phyloP scores from a whole-genome alignment of 306 rosid species.

The barrel medic (Medicago truncatula) region MtrunA17r5.0-ANR NC_053046.1:36756001-36756500 shows the following conservation, averaged over 20 bases:
- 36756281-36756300: constrained; percentile 73
- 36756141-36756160: constrained; percentile 45
- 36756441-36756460: constrained; percentile 80
- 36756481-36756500: constrained; percentile 69
- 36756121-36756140: constrained; percentile 36
- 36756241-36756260: constrained; percentile 45
- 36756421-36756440: constrained; percentile 83
- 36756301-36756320: constrained; percentile 89
- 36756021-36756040: too few species aligned
- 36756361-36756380: constrained; percentile 87
- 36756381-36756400: constrained; percentile 96
- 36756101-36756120: constrained; percentile 8
- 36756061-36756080: too few species aligned
- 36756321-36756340: constrained; percentile 85
- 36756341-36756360: constrained; percentile 85
- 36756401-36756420: constrained; percentile 90
- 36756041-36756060: too few species aligned
- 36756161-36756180: constrained; percentile 45
- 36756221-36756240: constrained; percentile 35
- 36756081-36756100: constrained; percentile 9
- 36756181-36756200: constrained; percentile 48
- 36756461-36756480: constrained; percentile 72
- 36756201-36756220: constrained; percentile 41
- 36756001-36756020: too few species aligned
- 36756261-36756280: constrained; percentile 37